Evolutionary conservation across 2,329 filamentous ascomycete genomes (phyloP).

Genomic region (Endothia cerciana): DNA sequence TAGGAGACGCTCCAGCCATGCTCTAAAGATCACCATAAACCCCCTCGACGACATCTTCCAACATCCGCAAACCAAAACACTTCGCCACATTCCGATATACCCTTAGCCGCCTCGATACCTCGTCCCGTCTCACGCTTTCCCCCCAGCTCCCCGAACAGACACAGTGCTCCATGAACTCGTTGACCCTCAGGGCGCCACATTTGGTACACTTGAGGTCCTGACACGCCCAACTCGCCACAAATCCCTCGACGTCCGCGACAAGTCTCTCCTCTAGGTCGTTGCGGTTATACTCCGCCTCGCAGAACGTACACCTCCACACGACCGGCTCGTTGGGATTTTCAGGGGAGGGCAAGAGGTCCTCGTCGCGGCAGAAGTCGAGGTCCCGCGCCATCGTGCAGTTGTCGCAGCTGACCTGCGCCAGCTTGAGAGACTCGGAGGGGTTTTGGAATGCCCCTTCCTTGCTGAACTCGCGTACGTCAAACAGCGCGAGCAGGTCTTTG

Average conservation of each 20-base stretch:
- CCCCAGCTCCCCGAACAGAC: constrained; percentile 88
- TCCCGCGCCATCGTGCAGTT: constrained; percentile 89
- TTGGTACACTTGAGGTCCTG: constrained; percentile 84
- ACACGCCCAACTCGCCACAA: constrained; percentile 79
- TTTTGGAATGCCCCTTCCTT: constrained; percentile 86
- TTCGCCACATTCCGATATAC: constrained; percentile 76
- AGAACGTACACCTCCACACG: constrained; percentile 77
- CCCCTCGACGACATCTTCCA: constrained; percentile 73
- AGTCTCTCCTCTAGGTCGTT: constrained; percentile 83
- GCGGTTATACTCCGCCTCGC: constrained; percentile 75
- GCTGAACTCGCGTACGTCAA: constrained; percentile 94
- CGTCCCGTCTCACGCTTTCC: constrained; percentile 68
- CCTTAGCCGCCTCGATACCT: constrained; percentile 65
- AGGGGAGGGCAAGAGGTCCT: constrained; percentile 67
- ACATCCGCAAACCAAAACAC: constrained; percentile 81
- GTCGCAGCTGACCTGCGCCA: constrained; percentile 81
- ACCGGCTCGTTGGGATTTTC: constrained; percentile 30
- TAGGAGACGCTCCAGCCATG: too few relatives aligned
- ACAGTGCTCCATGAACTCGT: constrained; percentile 97
- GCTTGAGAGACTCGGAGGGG: constrained; percentile 73
- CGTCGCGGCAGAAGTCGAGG: constrained; percentile 89
- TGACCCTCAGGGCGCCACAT: constrained; percentile 75
- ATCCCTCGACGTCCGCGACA: constrained; percentile 74
- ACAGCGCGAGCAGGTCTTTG: constrained; percentile 85
- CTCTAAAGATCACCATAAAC: constrained; percentile 53